Percentiles rank a stretch among this genome's conserved stretches.
These are phyloP conservation scores for Rhynchosporium graminicola DNA, from an alignment of 2,329 filamentous ascomycete species.

Conservation along the genomic window DNA sequence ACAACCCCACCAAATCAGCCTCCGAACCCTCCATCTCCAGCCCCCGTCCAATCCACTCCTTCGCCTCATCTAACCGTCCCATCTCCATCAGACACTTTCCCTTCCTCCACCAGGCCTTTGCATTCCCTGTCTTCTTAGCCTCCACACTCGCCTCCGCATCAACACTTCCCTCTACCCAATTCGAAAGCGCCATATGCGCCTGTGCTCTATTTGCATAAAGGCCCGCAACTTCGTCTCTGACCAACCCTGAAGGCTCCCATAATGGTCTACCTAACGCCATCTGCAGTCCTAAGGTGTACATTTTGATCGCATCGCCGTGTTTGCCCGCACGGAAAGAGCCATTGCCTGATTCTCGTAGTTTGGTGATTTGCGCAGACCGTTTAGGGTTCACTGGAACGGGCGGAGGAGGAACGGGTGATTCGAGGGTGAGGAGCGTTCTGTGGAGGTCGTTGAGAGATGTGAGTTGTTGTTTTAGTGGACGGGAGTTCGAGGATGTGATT, in stretches of 20 bases:
- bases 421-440: conserved; percentile 68
- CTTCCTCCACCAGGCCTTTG: conserved; percentile 91
- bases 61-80: conserved; percentile 80
- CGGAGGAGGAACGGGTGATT: conserved; percentile 71
- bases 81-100: conserved; percentile 89
- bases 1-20: conserved; percentile 61
- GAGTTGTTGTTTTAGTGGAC: conserved; percentile 64
- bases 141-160: conserved; percentile 90
- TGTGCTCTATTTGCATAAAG: conserved; percentile 88
- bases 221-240: conserved; percentile 79
- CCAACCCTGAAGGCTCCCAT: conserved; percentile 85
- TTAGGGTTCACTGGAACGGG: conserved; percentile 93
- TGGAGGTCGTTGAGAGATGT: conserved; percentile 76
- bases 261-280: conserved; percentile 81
- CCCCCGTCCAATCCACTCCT: conserved; percentile 72
- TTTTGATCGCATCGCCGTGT: conserved; percentile 72
- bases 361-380: conserved; percentile 81
- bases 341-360: conserved; percentile 89
- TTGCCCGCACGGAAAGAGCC: conserved; percentile 75
- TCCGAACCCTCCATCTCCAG: conserved; percentile 81
- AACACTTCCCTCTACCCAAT: conserved; percentile 82
- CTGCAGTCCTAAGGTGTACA: conserved; percentile 84
- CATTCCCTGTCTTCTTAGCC: conserved; percentile 81
- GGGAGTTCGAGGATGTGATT: conserved; percentile 49
- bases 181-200: conserved; percentile 78